Conservation (phyloP, 345 rosid species). For the Syzygium grande region DNA sequence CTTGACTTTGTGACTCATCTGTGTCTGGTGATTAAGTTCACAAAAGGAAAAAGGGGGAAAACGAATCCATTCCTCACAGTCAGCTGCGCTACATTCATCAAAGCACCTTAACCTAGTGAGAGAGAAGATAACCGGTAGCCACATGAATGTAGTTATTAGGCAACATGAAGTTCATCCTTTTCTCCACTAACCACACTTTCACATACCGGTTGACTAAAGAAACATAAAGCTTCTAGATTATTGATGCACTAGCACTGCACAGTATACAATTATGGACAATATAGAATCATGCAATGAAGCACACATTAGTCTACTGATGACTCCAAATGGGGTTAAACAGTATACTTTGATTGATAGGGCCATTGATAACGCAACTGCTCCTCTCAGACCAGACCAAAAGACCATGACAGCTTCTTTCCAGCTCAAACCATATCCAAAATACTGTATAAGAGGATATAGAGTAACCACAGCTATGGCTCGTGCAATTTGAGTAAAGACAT, state of each 20-base stretch:
- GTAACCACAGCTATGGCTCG: not conserved
- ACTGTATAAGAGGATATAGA: not conserved
- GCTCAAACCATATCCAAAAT: not conserved
- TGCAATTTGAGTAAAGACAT: not conserved
- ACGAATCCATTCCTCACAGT: not conserved
- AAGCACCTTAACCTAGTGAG: not conserved
- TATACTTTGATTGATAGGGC: not conserved
- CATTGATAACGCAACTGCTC: not conserved
- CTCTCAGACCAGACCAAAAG: not conserved
- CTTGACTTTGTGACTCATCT: not conserved
- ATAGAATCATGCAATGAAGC: not conserved
- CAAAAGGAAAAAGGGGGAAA: not conserved
- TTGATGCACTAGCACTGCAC: not conserved
- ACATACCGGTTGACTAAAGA: not conserved
- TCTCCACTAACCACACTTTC: not conserved
- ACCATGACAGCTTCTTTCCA: not conserved
- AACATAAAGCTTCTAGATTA: not conserved
- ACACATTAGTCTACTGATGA: not conserved
- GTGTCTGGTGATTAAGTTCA: not conserved
- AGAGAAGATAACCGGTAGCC: not conserved
- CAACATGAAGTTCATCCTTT: not conserved
- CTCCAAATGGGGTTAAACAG: not conserved
- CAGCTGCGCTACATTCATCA: not conserved
- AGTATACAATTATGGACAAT: not conserved
- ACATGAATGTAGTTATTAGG: not conserved